These are phyloP conservation scores for Phlegmacium glaucopus DNA, from an alignment of 768 basidiomycete species.

Conservation along the genomic window DNA sequence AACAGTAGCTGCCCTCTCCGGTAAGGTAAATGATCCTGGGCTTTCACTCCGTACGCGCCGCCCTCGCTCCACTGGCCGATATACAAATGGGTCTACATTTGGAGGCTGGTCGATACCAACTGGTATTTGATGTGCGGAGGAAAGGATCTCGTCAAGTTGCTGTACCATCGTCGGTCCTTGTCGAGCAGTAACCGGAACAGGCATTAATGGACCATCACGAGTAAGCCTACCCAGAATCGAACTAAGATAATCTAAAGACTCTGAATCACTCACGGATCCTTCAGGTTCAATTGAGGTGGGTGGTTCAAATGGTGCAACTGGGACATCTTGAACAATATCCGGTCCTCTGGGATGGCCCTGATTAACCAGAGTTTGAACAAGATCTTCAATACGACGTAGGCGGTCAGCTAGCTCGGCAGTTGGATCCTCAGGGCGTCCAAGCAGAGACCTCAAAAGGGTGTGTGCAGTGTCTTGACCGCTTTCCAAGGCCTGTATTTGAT, in stretches of 20 bases:
- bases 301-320: constrained; percentile 16
- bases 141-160: constrained; percentile 57
- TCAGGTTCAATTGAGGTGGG: constrained; percentile 11
- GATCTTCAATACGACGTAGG: constrained; percentile 42
- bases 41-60: constrained; percentile 33
- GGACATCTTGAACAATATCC: constrained; percentile 12
- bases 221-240: constrained; percentile 18
- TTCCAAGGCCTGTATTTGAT: constrained; percentile 56
- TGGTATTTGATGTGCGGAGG: constrained; percentile 38
- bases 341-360: constrained; percentile 28
- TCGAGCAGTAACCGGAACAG: constrained; percentile 45
- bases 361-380: constrained; percentile 37
- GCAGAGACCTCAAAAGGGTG: constrained; percentile 59
- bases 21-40: constrained; percentile 21
- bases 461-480: constrained; percentile 62
- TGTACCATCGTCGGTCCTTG: constrained; percentile 54
- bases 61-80: constrained; percentile 42
- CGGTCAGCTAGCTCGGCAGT: constrained; percentile 37
- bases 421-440: constrained; percentile 41
- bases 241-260: constrained; percentile 25
- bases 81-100: constrained; percentile 48
- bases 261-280: constrained; percentile 25
- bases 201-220: constrained; percentile 25
- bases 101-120: constrained; percentile 48
- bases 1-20: too few relatives aligned